Evolutionary conservation across 2,329 filamentous ascomycete genomes (phyloP).

Genomic region (Pestalotiopsis sp.): DNA sequence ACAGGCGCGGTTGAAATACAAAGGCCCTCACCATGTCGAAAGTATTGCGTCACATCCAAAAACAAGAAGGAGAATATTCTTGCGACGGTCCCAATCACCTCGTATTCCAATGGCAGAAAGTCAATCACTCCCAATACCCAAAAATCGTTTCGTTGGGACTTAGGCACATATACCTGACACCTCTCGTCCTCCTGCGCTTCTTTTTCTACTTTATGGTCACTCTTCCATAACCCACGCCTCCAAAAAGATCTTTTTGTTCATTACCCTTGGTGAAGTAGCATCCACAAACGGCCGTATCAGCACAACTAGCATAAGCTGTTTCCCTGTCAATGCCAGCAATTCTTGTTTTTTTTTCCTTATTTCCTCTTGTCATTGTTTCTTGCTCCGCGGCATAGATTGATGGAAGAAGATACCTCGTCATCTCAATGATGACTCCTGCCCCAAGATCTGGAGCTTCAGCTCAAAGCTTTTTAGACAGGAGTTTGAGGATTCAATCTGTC

Average conservation of each 20-base stretch:
- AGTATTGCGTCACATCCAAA: too few species aligned
- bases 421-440: constrained; percentile 2
- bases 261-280: neutral
- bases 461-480: constrained; percentile 5
- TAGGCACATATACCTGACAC: too few species aligned
- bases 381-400: neutral
- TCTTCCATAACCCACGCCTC: neutral
- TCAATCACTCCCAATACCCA: too few species aligned
- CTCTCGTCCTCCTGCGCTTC: too few species aligned
- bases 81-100: too few species aligned
- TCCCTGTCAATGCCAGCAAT: neutral
- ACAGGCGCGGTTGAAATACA: neutral
- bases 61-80: too few species aligned
- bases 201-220: too few species aligned
- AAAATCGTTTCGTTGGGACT: too few species aligned
- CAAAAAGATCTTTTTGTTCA: constrained; percentile 3
- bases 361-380: neutral
- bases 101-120: too few species aligned
- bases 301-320: neutral
- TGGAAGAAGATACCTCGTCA: neutral
- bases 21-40: too few species aligned
- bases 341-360: neutral
- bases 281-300: neutral
- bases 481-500: constrained; percentile 2
- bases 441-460: constrained; percentile 2